Percentiles rank a stretch among this genome's conserved stretches.
These are phyloP conservation scores for Fusarium coicis DNA, from an alignment of 2,329 filamentous ascomycete genomes.

Conservation along the genomic window DNA sequence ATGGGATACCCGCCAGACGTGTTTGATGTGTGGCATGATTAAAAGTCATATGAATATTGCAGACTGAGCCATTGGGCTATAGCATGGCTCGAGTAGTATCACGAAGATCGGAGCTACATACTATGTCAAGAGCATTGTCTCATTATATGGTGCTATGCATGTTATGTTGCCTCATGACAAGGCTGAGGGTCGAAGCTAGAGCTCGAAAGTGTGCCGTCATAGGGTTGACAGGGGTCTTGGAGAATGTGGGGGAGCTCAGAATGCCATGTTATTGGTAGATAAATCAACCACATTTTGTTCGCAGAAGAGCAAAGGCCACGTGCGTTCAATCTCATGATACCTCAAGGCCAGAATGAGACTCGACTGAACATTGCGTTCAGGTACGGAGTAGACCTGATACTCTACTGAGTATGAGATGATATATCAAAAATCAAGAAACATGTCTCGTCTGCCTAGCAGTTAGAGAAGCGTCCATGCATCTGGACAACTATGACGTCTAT, in stretches of 20 bases:
- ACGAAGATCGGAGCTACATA: background rate
- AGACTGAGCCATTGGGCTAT: constrained; percentile 1
- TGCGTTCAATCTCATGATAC: background rate
- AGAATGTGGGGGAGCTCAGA: constrained; percentile 34
- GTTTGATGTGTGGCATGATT: constrained; percentile 9
- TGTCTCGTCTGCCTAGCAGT: background rate
- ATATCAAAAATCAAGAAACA: background rate
- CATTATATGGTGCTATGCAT: background rate
- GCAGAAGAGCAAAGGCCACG: constrained; percentile 6
- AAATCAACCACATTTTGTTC: background rate
- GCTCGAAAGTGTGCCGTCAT: constrained; percentile 36
- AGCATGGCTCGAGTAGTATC: background rate
- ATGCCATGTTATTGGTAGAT: constrained; percentile 14
- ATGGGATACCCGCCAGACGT: constrained; percentile 40
- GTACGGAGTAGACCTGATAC: background rate
- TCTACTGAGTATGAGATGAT: too few relatives aligned
- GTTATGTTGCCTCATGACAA: background rate
- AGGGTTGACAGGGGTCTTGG: constrained; percentile 30
- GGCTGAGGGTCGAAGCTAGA: constrained; percentile 25
- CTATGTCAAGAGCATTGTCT: background rate
- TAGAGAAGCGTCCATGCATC: background rate
- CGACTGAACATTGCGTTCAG: background rate
- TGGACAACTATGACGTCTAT: background rate
- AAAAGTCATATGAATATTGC: background rate
- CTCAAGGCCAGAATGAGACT: background rate